Evolutionary conservation across 768 basidiomycete genomes (phyloP), one percentile per base, ranked within the genome.

Genomic region (Suillus decipiens): DNA sequence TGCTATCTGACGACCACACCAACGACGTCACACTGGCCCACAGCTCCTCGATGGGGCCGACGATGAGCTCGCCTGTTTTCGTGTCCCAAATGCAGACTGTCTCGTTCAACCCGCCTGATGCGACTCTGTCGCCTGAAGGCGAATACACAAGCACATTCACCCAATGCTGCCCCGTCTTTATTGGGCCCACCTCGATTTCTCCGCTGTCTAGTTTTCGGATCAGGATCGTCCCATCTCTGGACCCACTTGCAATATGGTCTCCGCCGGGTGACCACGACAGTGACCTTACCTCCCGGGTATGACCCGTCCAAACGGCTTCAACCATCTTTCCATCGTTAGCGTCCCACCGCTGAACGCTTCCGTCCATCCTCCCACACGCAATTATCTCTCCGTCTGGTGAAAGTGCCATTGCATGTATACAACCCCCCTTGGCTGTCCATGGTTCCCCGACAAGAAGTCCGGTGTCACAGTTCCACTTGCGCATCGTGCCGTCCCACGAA

Each of bases 41-140:
- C 50, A 51, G 50, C 9, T 33, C 50, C 3, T 51, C 24, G 31
- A 51, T 51, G 50, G 50, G 50, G 50, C 28, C 50, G 50, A 51
- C 31, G 9, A 31, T 9, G 17, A 51, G 50, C 28, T 31, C 28
- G 31, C 50, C 31, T 15, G 47, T 48, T 48, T 48, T 48, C 12
- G 47, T 48, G 2, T 48, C 12, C 47, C 47, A 48, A 48, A 48
- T 48, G 47, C 47, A 48, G 7, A 48, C 28, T 14, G 24, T 48
- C 22, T 24, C 24, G 12, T 24, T 48, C 47, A 24, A 24, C 47
- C 47, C 47, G 47, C 47, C 47, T 24, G 47, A 48, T 28, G 14
- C 47, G 24, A 48, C 28, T 48, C 24, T 48, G 47, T 48, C 24
- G 47, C 47, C 47, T 48, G 14, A 15, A 28, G 47, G 47, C 6